Evolutionary conservation across 2,329 filamentous ascomycete species (phyloP).

Genomic region (Aspergillus sp.): DNA sequence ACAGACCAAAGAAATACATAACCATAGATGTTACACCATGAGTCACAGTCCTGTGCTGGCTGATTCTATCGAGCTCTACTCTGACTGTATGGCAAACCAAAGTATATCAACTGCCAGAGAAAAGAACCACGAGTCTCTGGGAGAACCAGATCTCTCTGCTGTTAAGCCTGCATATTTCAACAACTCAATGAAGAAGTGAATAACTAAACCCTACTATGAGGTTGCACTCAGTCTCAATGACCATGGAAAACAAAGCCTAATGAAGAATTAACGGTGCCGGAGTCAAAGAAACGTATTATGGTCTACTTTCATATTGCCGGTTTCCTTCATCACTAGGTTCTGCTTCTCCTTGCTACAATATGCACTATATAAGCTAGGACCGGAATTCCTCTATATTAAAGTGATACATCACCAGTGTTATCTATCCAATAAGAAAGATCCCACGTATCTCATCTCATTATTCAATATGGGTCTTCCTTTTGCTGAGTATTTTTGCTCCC

Average conservation of each 20-base stretch:
- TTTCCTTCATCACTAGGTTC: too few relatives aligned
- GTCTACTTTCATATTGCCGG: too few relatives aligned
- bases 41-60: neutral
- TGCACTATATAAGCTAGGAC: neutral
- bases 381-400: neutral
- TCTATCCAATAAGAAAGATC: neutral
- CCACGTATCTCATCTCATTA: too few relatives aligned
- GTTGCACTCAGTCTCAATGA: neutral
- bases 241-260: too few relatives aligned
- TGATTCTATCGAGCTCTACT: neutral
- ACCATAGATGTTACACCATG: neutral
- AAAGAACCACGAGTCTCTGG: neutral
- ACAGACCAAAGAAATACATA: neutral
- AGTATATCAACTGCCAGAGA: neutral
- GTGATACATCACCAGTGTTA: neutral
- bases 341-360: neutral
- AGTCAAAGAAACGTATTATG: too few relatives aligned
- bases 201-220: neutral
- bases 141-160: neutral
- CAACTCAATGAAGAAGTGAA: neutral
- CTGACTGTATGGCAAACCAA: neutral
- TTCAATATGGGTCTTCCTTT: neutral
- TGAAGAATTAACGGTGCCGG: too few relatives aligned
- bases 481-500: neutral
- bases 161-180: neutral